Evolutionary conservation across 345 rosid species (phyloP).

Genomic region (Trapa bicornis): DNA sequence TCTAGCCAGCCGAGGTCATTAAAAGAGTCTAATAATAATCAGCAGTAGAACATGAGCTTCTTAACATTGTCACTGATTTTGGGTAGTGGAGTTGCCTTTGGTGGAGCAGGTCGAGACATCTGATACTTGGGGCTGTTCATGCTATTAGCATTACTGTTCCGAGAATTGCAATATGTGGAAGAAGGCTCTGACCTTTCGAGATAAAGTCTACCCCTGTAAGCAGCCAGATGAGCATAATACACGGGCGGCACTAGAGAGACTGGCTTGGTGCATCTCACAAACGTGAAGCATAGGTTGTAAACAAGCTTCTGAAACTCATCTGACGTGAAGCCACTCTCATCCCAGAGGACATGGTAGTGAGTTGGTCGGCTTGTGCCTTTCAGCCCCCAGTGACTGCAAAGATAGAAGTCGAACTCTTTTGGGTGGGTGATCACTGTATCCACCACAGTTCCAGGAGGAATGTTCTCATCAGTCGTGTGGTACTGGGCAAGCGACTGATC

Average conservation of each 20-base stretch:
- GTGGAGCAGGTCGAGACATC: constrained; percentile 61
- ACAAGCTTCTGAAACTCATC: constrained; percentile 86
- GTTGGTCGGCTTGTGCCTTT: constrained; percentile 95
- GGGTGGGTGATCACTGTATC: constrained; percentile 88
- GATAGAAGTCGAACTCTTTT: constrained; percentile 80
- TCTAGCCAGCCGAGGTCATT: neutral
- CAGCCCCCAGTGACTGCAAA: constrained; percentile 86
- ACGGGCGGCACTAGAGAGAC: constrained; percentile 87
- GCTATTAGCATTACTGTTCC: neutral
- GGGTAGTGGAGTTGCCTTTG: constrained; percentile 64
- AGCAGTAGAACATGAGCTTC: constrained; percentile 94
- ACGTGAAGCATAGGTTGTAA: constrained; percentile 77
- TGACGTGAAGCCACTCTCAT: constrained; percentile 79
- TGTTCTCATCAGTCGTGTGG: constrained; percentile 41
- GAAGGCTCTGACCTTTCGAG: constrained; percentile 55
- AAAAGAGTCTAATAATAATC: constrained; percentile 7
- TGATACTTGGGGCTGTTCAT: constrained; percentile 22
- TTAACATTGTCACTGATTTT: constrained; percentile 72
- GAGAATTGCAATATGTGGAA: neutral
- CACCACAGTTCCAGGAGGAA: constrained; percentile 86
- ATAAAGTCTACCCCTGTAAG: constrained; percentile 87
- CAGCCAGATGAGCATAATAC: constrained; percentile 90
- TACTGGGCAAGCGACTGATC: constrained; percentile 20
- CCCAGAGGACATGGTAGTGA: constrained; percentile 78
- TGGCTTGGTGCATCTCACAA: constrained; percentile 91